Evolutionary conservation across 192 early-diverging fungal species (phyloP).

Genomic region (Backusella tuberculispora): DNA sequence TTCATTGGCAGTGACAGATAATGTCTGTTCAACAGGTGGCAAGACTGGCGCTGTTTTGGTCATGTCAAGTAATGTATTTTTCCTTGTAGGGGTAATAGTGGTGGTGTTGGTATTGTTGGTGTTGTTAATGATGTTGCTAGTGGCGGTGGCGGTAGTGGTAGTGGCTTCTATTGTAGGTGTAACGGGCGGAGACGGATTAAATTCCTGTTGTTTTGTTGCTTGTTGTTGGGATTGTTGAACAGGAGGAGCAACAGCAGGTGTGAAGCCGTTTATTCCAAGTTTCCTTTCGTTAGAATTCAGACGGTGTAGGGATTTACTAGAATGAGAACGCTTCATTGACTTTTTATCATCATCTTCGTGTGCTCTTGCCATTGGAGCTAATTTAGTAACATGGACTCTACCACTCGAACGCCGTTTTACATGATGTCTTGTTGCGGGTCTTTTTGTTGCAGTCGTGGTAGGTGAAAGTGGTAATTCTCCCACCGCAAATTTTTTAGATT

Average conservation of each 20-base stretch:
- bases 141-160: background rate
- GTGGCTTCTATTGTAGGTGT: background rate
- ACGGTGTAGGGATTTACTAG: constrained; percentile 21
- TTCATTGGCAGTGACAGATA: background rate
- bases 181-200: background rate
- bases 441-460: constrained; percentile 21
- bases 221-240: constrained; percentile 13
- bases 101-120: constrained; percentile 7
- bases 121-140: background rate
- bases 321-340: constrained; percentile 32
- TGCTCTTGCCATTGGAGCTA: constrained; percentile 37
- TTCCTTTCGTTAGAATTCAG: constrained; percentile 8
- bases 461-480: constrained; percentile 21
- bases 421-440: constrained; percentile 30
- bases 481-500: constrained; percentile 27
- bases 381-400: constrained; percentile 39
- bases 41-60: background rate
- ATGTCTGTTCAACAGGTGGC: background rate
- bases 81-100: background rate
- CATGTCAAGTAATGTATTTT: background rate
- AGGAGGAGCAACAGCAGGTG: background rate
- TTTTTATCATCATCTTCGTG: constrained; percentile 19
- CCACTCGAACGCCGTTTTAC: constrained; percentile 40
- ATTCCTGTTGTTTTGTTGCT: background rate
- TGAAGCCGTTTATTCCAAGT: background rate